These are phyloP conservation scores for Aspergillus cavernicola DNA, from an alignment of 495 filamentous ascomycete species.

Conservation along the genomic window DNA sequence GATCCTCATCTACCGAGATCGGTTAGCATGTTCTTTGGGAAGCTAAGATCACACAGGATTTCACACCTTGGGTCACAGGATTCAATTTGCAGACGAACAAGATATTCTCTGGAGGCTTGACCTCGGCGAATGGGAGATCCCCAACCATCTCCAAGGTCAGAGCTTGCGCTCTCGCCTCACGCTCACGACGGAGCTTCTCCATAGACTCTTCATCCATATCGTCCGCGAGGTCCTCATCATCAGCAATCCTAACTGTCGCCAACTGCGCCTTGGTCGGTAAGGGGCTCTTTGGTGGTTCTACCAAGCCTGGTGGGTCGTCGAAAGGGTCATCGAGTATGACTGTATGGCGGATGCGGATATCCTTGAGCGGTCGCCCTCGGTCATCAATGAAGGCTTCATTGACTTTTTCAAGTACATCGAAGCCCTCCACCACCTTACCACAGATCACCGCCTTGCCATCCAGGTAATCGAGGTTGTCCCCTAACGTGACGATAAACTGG, in stretches of 20 bases:
- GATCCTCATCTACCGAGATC: slow-evolving; percentile 70
- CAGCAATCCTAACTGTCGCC: slow-evolving; percentile 86
- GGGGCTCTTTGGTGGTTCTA: slow-evolving; percentile 76
- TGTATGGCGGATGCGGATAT: slow-evolving; percentile 91
- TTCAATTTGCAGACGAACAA: slow-evolving; percentile 99
- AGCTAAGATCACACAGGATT: background rate
- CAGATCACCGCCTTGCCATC: slow-evolving; percentile 93
- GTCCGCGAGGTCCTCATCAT: slow-evolving; percentile 77
- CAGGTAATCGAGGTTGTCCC: slow-evolving; percentile 80
- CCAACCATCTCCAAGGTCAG: slow-evolving; percentile 97
- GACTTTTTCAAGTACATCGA: slow-evolving; percentile 89
- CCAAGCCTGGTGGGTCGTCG: slow-evolving; percentile 68
- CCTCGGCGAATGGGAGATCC: slow-evolving; percentile 94
- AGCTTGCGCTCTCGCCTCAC: slow-evolving; percentile 91
- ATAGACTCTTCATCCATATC: slow-evolving; percentile 73
- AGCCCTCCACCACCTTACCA: slow-evolving; percentile 90
- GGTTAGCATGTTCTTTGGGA: slow-evolving; percentile 4
- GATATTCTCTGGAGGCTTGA: slow-evolving; percentile 95
- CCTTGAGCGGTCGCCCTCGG: slow-evolving; percentile 75
- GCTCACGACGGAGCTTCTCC: slow-evolving; percentile 77
- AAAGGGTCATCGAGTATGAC: slow-evolving; percentile 87
- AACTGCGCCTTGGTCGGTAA: slow-evolving; percentile 78
- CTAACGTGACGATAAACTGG: slow-evolving; percentile 88
- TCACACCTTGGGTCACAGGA: slow-evolving; percentile 76
- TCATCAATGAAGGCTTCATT: slow-evolving; percentile 85